Evolutionary conservation across 1,139 yeast species (phyloP), one percentile per base, ranked within the genome.

Genomic region (Suhomyces terraborum): DNA sequence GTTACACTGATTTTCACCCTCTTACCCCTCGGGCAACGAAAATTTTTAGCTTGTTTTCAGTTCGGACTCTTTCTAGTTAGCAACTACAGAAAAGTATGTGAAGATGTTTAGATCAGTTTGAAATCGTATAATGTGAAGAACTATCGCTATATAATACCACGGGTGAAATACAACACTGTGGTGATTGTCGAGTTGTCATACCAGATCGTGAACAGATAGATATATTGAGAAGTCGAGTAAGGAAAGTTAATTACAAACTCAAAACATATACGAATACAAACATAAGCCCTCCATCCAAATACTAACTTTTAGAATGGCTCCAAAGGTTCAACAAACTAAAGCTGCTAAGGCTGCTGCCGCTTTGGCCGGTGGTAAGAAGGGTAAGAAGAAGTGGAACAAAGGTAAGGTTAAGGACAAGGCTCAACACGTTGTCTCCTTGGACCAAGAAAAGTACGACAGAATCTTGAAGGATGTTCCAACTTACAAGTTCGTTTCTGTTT

Each of bases 341-440:
- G 97, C 98, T 76, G 96, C 96, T 72, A 91, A 91, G 84, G 97
- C 98, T 74, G 97, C 98, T 69, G 98, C 98, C 82, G 98, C 98
- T 75, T 81, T 89, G 84, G 96, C 98, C 75, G 98, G 98, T 87
- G 97, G 98, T 84, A 93, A 93, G 88, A 89, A 93, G 76, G 89
- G 96, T 79, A 93, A 94, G 89, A 93, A 93, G 95, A 93, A 93
- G 96, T 93, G 98, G 98, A 87, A 95, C 85, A 91, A 93, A 84
- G 97, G 97, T 79, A 89, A 95, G 87, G 96, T 89, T 77, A 94
- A 94, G 94, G 99, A 93, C 80, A 93, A 88, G 95, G 98, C 98
- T 66, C 95, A 88, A 76, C 98, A 93, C 84, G 84, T 89, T 71
- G 93, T 93, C 69, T 80, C 88, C 75, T 82, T 94, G 69, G 98